phyloP scores from a whole-genome alignment of 2,329 filamentous ascomycete species.

The Aspergillus pseudoterreus region DNA sequence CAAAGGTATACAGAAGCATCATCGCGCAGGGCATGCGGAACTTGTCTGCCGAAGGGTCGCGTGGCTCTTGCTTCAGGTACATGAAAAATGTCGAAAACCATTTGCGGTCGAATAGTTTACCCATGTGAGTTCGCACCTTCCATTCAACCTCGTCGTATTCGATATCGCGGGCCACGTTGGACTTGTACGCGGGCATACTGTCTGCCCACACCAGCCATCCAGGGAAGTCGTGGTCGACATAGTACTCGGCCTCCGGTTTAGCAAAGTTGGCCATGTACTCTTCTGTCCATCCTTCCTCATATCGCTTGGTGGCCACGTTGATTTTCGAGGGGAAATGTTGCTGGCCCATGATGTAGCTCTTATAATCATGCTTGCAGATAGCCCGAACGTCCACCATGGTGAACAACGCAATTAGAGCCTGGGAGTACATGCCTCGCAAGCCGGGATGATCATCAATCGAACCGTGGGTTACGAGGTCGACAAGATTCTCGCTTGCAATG shows the following conservation, averaged over 20 bases:
- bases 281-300: constrained; percentile 74
- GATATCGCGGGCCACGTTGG: constrained; percentile 63
- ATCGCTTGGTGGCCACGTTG: constrained; percentile 66
- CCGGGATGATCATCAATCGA: constrained; percentile 88
- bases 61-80: constrained; percentile 93
- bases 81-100: constrained; percentile 89
- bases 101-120: constrained; percentile 69
- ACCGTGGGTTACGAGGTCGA: constrained; percentile 77
- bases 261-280: constrained; percentile 76
- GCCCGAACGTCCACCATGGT: constrained; percentile 84
- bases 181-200: constrained; percentile 73
- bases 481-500: constrained; percentile 74
- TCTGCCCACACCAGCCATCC: constrained; percentile 97
- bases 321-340: constrained; percentile 76
- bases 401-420: constrained; percentile 74
- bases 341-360: constrained; percentile 78
- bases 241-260: constrained; percentile 75
- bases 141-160: constrained; percentile 79
- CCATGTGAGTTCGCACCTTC: constrained; percentile 72
- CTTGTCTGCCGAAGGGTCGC: constrained; percentile 74
- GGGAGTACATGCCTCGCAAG: constrained; percentile 74
- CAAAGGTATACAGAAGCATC: constrained; percentile 83
- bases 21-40: constrained; percentile 88
- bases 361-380: constrained; percentile 79
- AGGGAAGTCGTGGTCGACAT: constrained; percentile 85